Evolutionary conservation across 257 asterid species (phyloP).

Genomic region (Ehretia macrophylla): DNA sequence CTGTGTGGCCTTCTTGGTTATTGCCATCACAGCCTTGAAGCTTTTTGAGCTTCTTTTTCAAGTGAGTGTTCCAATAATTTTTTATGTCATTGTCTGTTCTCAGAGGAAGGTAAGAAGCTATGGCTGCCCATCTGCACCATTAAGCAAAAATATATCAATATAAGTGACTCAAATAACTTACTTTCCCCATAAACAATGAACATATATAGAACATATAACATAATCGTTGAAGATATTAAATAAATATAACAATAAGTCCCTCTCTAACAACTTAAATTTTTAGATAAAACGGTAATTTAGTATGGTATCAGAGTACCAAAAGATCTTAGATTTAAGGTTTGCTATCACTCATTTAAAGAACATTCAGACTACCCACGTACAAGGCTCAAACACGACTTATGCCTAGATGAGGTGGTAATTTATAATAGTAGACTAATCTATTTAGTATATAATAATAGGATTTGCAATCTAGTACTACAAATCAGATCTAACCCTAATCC

Average conservation of each 20-base stretch:
- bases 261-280: too few relatives aligned
- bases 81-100: conserved; percentile 87
- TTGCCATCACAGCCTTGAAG: conserved; percentile 25
- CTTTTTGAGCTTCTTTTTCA: conserved; percentile 62
- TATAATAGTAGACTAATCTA: neutral
- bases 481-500: conserved; percentile 2
- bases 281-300: too few relatives aligned
- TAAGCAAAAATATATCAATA: conserved; percentile 1
- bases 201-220: neutral
- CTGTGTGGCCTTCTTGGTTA: conserved; percentile 16
- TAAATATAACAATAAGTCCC: neutral
- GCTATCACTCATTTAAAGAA: too few relatives aligned
- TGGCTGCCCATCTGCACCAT: conserved; percentile 81
- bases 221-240: neutral
- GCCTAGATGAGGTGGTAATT: too few relatives aligned
- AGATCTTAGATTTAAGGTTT: too few relatives aligned
- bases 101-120: conserved; percentile 83
- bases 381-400: too few relatives aligned
- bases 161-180: neutral
- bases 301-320: too few relatives aligned
- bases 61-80: conserved; percentile 84
- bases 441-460: neutral
- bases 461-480: conserved; percentile 2
- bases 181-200: neutral
- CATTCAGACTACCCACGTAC: too few relatives aligned